Conservation (phyloP, 345 rosid species). For the Corymbia maculata region DNA sequence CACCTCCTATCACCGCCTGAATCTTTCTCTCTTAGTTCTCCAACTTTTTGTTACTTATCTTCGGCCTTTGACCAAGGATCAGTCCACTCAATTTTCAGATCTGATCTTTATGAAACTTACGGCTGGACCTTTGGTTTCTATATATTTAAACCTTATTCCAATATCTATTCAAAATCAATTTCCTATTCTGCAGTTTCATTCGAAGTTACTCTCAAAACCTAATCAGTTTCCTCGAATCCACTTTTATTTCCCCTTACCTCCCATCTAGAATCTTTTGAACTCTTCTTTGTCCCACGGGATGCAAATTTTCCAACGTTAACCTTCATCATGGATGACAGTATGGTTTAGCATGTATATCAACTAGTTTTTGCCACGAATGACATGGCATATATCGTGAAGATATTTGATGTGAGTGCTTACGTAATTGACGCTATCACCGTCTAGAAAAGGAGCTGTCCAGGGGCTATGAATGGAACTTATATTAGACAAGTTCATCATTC, state of each 20-base stretch:
- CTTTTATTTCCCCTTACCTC: neutral
- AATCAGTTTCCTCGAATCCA: neutral
- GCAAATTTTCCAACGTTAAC: neutral
- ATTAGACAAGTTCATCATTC: too few relatives aligned
- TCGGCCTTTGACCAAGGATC: neutral
- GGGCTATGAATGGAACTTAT: too few relatives aligned
- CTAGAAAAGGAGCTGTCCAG: too few relatives aligned
- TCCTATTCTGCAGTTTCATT: neutral
- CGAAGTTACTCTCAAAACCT: neutral
- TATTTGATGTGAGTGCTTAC: too few relatives aligned
- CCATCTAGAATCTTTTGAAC: rapidly evolving
- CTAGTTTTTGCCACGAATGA: too few relatives aligned
- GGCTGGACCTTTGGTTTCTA: too few relatives aligned
- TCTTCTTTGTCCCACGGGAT: neutral
- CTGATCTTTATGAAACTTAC: too few relatives aligned
- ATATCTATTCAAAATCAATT: neutral
- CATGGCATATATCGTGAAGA: too few relatives aligned
- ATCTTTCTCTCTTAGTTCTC: neutral
- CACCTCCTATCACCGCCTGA: too few relatives aligned
- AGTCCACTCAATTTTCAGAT: neutral
- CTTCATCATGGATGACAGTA: neutral
- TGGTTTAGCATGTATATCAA: too few relatives aligned
- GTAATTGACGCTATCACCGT: too few relatives aligned
- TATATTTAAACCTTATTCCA: neutral
- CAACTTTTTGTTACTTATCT: neutral